Evolutionary conservation across 2,329 filamentous ascomycete genomes (phyloP), one percentile per base, ranked within the genome.

Genomic region (Ophiosphaerella herpotricha): DNA sequence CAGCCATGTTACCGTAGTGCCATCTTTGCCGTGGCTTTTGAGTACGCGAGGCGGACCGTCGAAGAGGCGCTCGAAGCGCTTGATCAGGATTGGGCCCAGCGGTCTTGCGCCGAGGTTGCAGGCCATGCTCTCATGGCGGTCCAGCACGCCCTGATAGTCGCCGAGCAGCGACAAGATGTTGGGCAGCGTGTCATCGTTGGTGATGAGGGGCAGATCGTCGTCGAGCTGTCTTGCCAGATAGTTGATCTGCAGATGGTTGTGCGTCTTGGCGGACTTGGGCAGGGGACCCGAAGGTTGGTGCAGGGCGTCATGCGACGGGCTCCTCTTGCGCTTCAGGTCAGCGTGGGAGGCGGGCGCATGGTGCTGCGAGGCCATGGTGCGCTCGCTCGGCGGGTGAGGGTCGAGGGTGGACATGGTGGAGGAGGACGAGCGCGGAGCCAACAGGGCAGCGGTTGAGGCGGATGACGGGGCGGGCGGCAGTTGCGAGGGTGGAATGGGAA

Each of bases 21-120:
- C 77, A 23, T 84, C 81, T 58, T 83, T 83, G n/a, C 79, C 80
- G 75, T 80, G 83, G 66, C 75, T 85, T 72, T 82, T 88, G 62
- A 79, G 80, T 49, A 85, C 81, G 26, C 81, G 85, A 53, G 92
- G 91, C 18, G 89, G 85, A 0, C 88, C 89, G 57, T 95, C 90
- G 65, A 96, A 96, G 48, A 93, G 81, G 45, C 89, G 84, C 71
- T 96, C 91, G 70, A 96, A 91, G 36, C 90, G 87, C 74, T 91
- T 91, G 63, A 96, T 84, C 55, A 96, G 77, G 43, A 92, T 90
- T 21, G 90, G 90, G 0, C 89, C 90, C 1, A 91, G 84, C 14
- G 92, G 86, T 60, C 90, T 89, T 47, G 90, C 91, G 62, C 91
- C 91, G 23, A 96, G 80, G 64, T 91, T 93, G 50, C 88, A 87